Conservation (phyloP, 768 basidiomycete species). For the Trametes coccinea region DNA sequence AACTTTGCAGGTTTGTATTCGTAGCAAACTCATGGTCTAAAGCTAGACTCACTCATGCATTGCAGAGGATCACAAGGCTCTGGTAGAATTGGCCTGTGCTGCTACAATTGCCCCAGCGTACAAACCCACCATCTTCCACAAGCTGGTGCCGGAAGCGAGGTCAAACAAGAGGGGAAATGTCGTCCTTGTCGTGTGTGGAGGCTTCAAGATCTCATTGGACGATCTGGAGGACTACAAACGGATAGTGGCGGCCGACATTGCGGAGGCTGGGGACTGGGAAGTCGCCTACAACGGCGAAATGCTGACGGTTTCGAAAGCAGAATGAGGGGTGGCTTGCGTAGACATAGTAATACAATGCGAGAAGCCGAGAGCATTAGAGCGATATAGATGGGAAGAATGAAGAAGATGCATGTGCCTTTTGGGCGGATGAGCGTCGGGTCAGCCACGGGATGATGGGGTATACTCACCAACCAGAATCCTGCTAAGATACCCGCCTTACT, state of each 20-base stretch:
- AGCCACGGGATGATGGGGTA: not conserved
- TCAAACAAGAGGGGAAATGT: constrained; percentile 38
- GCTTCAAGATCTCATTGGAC: constrained; percentile 62
- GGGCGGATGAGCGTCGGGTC: not conserved
- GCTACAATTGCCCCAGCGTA: constrained; percentile 71
- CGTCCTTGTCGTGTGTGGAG: constrained; percentile 73
- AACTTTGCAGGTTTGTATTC: constrained; percentile 57
- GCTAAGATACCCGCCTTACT: not conserved
- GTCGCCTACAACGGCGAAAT: constrained; percentile 21
- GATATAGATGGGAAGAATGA: not conserved
- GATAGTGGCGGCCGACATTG: constrained; percentile 39
- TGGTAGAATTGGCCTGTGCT: constrained; percentile 75
- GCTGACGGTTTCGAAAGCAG: constrained; percentile 1
- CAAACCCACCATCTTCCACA: constrained; percentile 53
- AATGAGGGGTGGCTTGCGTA: constrained; percentile 10
- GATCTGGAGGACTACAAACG: constrained; percentile 52
- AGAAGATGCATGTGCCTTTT: not conserved
- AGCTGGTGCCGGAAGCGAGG: constrained; percentile 41
- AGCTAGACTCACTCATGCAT: not conserved
- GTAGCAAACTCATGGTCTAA: not conserved
- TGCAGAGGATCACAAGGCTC: constrained; percentile 72
- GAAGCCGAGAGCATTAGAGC: constrained; percentile 10
- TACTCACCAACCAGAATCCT: not conserved
- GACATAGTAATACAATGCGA: constrained; percentile 15
- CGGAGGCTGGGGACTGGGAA: constrained; percentile 31